Evolutionary conservation across 2,329 filamentous ascomycete species (phyloP), one percentile per base, ranked within the genome.

Genomic region (Coniochaeta sp.): DNA sequence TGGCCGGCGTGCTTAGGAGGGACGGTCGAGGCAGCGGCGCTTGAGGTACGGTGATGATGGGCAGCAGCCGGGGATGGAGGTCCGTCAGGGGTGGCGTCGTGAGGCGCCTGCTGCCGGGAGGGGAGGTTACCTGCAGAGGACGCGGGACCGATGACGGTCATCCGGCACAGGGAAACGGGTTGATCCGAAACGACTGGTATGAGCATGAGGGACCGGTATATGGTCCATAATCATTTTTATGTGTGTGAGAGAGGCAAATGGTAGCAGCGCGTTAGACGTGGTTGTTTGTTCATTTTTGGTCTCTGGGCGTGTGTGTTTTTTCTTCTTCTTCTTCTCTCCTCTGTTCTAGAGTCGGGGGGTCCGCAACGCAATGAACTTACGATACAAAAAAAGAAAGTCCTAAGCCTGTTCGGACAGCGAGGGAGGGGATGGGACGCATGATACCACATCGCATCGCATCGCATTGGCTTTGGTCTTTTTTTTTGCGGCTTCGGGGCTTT

Each of bases 1-100:
- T 22, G 81, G 74, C 67, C 78, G 82, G 68, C 76, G 81, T 64
- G 74, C 70, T 64, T 81, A 69, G 66, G 62, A 64, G 58, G 62
- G 3, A 22, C 61, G 33, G 50, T 55, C 50, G 50, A 55, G 24
- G 43, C 19, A 2, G 24, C 47, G 26, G n/a, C 22, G 24, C 24
- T 17, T 31, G 47, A 26, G 47, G 47, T 52, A 52, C 47, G n/a
- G 47, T 11, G 47, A 52, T 17, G 47, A n/a, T n/a, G n/a, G 44
- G n/a, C 40, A 19, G 40, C 12, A 4, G 36, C 6, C n/a, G 40
- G 40, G 40, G 40, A 38, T n/a, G 40, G 40, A 11, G 11, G 3
- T 19, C 16, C 40, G 40, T 4, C 6, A 5, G 44, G 28, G 44
- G 22, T 14, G 22, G 22, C 7, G 44, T 14, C 6, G 14, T 26